Evolutionary conservation across 2,329 filamentous ascomycete genomes (phyloP).

Genomic region (Rutstroemia sp.): DNA sequence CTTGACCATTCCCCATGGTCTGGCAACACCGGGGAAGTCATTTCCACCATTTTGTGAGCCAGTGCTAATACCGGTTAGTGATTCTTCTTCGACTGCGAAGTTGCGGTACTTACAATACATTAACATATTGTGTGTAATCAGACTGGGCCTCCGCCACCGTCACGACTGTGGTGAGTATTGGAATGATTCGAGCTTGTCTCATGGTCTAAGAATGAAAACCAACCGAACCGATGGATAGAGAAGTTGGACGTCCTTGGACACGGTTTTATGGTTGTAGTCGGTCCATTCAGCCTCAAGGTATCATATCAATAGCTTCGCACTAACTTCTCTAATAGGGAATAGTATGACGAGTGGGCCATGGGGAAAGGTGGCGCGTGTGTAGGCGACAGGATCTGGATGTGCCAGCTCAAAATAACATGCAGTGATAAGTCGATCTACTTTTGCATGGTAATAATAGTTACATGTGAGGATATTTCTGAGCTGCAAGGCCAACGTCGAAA

Average conservation of each 20-base stretch:
- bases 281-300: too few relatives aligned
- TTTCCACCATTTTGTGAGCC: conserved; percentile 38
- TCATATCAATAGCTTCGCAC: neutral
- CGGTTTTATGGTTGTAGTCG: too few relatives aligned
- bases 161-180: neutral
- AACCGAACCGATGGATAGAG: too few relatives aligned
- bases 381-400: neutral
- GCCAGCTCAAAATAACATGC: neutral
- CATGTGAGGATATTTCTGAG: neutral
- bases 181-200: neutral
- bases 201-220: neutral
- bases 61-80: conserved; percentile 10
- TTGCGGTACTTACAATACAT: conserved; percentile 18
- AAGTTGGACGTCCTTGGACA: too few relatives aligned
- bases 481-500: neutral
- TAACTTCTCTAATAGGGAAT: neutral
- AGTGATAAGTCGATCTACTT: too few relatives aligned
- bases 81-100: neutral
- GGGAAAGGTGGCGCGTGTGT: neutral
- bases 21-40: conserved; percentile 37
- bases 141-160: neutral
- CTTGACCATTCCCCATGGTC: conserved; percentile 40
- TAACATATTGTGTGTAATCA: conserved; percentile 23
- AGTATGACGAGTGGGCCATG: neutral
- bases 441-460: neutral